phyloP scores from a whole-genome alignment of 208 protist genomes.

The Trichomonas tenax region DNA sequence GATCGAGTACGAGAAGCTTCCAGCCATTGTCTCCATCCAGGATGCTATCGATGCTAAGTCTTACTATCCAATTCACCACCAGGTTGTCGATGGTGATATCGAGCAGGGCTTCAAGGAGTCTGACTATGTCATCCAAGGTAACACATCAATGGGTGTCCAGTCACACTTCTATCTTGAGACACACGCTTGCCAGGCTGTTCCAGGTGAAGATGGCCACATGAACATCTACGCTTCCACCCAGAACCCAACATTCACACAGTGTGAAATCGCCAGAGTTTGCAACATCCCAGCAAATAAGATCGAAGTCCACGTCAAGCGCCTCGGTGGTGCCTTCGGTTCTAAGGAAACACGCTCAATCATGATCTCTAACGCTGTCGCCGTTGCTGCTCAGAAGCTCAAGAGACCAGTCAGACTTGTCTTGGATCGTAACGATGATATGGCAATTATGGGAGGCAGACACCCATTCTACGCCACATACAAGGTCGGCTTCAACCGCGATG shows the following conservation, averaged over 20 bases:
- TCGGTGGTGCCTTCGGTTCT: conserved; percentile 71
- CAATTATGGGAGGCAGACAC: conserved; percentile 46
- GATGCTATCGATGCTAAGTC: conserved; percentile 37
- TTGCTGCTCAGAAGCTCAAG: conserved; percentile 47
- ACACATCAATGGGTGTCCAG: conserved; percentile 52
- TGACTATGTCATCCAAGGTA: conserved; percentile 47
- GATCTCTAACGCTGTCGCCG: conserved; percentile 41
- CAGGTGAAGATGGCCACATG: conserved; percentile 50
- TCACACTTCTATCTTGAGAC: conserved; percentile 73
- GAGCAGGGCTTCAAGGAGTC: conserved; percentile 36
- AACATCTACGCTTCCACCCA: conserved; percentile 53
- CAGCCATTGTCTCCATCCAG: conserved; percentile 41
- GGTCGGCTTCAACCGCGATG: conserved; percentile 44
- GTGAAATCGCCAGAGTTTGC: conserved; percentile 2
- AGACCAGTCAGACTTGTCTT: conserved; percentile 48
- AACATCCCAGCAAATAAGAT: conserved; percentile 34
- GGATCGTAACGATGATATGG: conserved; percentile 55
- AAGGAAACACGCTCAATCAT: conserved; percentile 58
- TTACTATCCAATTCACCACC: conserved; percentile 17
- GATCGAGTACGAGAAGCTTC: conserved; percentile 47
- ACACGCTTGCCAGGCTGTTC: conserved; percentile 42
- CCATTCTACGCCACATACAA: conserved; percentile 51
- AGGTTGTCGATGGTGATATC: conserved; percentile 45
- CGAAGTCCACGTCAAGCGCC: conserved; percentile 37
- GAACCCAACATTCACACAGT: conserved; percentile 58